Evolutionary conservation across 2,329 filamentous ascomycete species (phyloP).

Genomic region (Verticillium nubilum): DNA sequence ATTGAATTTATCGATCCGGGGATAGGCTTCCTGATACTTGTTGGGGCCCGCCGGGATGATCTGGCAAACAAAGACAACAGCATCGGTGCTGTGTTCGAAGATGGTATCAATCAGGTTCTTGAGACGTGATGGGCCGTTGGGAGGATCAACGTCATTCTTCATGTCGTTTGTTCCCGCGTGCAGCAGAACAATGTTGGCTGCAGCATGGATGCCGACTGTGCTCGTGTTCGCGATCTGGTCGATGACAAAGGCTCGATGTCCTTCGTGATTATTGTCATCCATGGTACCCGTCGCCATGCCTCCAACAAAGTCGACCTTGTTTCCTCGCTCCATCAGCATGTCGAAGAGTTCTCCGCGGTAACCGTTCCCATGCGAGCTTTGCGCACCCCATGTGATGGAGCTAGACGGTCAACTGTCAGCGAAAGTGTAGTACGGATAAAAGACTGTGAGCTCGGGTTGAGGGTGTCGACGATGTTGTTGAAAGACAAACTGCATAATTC

Average conservation of each 20-base stretch:
- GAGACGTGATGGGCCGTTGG: not conserved
- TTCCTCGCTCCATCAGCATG: not conserved
- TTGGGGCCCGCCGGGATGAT: not conserved
- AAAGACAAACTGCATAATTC: too few species aligned
- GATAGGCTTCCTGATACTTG: not conserved
- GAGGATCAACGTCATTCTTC: not conserved
- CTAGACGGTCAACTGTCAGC: too few species aligned
- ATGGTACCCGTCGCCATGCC: not conserved
- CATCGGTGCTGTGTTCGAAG: not conserved
- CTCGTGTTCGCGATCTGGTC: not conserved
- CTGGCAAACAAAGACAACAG: not conserved
- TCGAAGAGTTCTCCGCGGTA: not conserved
- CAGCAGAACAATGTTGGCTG: not conserved
- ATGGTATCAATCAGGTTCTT: not conserved
- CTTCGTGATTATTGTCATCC: not conserved
- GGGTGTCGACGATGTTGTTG: too few species aligned
- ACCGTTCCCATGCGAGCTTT: not conserved
- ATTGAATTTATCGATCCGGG: not conserved
- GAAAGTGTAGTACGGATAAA: too few species aligned
- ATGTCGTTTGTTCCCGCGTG: not conserved
- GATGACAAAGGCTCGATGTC: not conserved
- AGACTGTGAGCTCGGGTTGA: too few species aligned
- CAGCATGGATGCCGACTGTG: not conserved
- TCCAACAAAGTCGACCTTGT: not conserved
- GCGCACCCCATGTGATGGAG: not conserved